Base-by-base conservation (phyloP, 495 filamentous ascomycete species). In the Apiosordaria backusii region DNA sequence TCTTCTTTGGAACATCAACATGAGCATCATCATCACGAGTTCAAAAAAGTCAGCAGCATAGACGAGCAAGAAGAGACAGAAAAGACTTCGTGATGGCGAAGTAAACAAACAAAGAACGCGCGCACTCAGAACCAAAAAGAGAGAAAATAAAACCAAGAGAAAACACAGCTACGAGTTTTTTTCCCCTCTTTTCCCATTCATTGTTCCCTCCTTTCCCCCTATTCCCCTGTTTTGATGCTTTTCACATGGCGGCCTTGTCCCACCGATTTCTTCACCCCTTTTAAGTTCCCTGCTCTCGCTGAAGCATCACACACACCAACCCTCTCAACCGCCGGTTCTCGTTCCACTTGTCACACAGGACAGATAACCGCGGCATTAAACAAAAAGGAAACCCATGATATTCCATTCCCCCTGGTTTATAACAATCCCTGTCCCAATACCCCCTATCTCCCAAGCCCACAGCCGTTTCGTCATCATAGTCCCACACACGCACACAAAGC, bases 21-120 rank as follows among this genome's bases (percentile, higher is more conserved):
- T 60, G 53, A 62, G 21, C 65, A 68, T 54, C 64, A 72, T 25
- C 71, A 68, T 62, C 77, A 79, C 62, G 76, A 79, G 67, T 83
- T 86, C 64, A 73, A 73, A 52, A 82, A 69, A 59, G 77, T 74
- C 64, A 76, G 77, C 65, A 87, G 83, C 72, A 80, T 83, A 72
- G 81, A 85, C 65, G 83, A 85, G 74, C 83, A 86, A 71, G 85
- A 88, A 68, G 84, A 87, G 74, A 82, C 80, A 26, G 85, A 86
- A 68, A 83, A 85, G 72, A 68, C 72, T 63, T 76, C 63, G 29
- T 76, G 65, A 71, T 35, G 24, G 63, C 65, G 61, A 26, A 60
- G 58, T 26, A 62, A 64, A 62, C 45, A 68, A 7, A 60, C 57
- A 64, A 64, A 55, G 35, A 19, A 63, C 24, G 22, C 60, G 24